Evolutionary conservation across 2,329 filamentous ascomycete genomes (phyloP).

Genomic region (Onygena corvina): DNA sequence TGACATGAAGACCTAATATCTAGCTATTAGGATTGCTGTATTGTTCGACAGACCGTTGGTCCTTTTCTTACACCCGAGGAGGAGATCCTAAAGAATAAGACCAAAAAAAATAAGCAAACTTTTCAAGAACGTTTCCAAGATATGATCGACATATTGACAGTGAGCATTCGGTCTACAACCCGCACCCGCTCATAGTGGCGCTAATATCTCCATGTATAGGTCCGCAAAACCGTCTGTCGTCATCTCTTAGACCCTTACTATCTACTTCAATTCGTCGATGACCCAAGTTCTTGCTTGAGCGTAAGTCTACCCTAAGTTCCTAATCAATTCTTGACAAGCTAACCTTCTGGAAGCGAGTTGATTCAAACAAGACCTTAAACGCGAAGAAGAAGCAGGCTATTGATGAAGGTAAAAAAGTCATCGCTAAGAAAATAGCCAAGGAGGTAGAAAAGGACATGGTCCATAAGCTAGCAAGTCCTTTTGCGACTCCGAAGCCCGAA

Average conservation of each 20-base stretch:
- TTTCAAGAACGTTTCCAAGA: constrained; percentile 15
- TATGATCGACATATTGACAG: constrained; percentile 17
- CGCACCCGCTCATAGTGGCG: not conserved
- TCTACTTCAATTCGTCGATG: constrained; percentile 26
- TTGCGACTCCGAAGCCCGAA: constrained; percentile 1
- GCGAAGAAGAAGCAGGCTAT: constrained; percentile 25
- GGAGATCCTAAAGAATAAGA: constrained; percentile 19
- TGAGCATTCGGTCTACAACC: constrained; percentile 8
- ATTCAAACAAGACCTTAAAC: constrained; percentile 26
- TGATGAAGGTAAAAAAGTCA: constrained; percentile 23
- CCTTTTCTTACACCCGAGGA: constrained; percentile 20
- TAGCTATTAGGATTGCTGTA: constrained; percentile 18
- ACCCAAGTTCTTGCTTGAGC: constrained; percentile 20
- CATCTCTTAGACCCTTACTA: constrained; percentile 28
- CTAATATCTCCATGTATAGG: constrained; percentile 14
- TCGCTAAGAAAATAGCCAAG: constrained; percentile 10
- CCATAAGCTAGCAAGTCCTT: not conserved
- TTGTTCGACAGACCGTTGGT: constrained; percentile 20
- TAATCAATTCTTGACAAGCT: not conserved
- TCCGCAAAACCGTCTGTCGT: constrained; percentile 31
- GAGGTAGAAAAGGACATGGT: not conserved
- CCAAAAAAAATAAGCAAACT: constrained; percentile 10
- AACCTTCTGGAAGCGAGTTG: constrained; percentile 18
- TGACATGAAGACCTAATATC: constrained; percentile 5
- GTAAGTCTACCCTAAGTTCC: constrained; percentile 9